Base-by-base conservation (phyloP, 768 basidiomycete species). In the Mycena metata region DNA sequence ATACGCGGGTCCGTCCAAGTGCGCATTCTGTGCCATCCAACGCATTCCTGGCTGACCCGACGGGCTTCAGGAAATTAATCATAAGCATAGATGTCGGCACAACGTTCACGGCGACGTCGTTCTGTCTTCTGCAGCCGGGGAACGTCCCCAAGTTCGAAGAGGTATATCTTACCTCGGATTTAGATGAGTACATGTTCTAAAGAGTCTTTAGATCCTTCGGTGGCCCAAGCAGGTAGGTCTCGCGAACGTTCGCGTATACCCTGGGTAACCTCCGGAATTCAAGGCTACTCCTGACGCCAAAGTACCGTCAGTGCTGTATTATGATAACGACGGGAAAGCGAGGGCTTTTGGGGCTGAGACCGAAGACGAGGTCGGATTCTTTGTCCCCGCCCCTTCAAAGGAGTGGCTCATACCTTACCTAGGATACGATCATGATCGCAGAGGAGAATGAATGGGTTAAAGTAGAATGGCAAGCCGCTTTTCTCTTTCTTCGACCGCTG, bases 311-410 rank as follows among this genome's bases (percentile, higher is more conserved):
- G 74, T 75, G 11, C 49, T 75, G 5, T 75, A 74, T 24, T 75
- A 74, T 43, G 71, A 75, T 43, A 30, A 41, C 16, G 8, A 50
- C 3, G 73, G 74, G 4, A 60, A 61, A 1, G 33, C 71, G 13
- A 61, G 42, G n/a, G 72, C 74, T 2, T 70, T 72, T n/a, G 74
- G 70, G 12, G 74, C 74, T 3, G 73, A 75, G 50, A 72, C 70
- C 4, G 70, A 72, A 24, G 70, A 75, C 30, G 70, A 66, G 45
- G 64, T 67, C 30, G 45, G 61, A 12, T 19, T 33, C 45, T 19
- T 39, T 39, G 39, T 39, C 15, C 39, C 11, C 39, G 39, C 30
- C 21, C 16, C 9, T 33, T n/a, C 10, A 17, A 19, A 77, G 2
- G 19, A 33, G n/a, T 43, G 42, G 13, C 39, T 67, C 24, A 57